Base-by-base conservation (phyloP, 2,329 filamentous ascomycete genomes). In the Paracamarosporium sp. region DNA sequence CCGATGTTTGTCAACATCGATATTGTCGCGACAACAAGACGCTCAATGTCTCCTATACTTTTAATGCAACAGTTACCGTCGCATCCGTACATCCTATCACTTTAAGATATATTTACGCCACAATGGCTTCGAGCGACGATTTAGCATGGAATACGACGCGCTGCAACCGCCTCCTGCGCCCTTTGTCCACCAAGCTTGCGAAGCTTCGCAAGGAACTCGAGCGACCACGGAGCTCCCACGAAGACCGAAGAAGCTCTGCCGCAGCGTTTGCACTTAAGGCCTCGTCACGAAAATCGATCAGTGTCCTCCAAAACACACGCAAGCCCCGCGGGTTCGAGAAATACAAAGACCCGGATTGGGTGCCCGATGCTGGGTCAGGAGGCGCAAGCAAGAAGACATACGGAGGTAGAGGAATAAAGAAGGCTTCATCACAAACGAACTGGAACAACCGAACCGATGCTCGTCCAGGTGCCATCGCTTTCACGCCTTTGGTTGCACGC, bases 101-200 rank as follows among this genome's bases (percentile, higher is more conserved):
- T 65, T 36, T 40, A 13, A 35, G 50, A 57, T 43, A 68, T 65
- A 69, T 24, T 50, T 68, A 70, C 48, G 38, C 54, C 36, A 61
- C 36, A 46, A 74, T 74, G 72, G 61, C 70, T 56, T 59, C 60
- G 22, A 70, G 70, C 58, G 72, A 72, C 57, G 65, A 67, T 30
- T 59, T 75, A 22, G 72, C 76, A 45, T 80, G 78, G 78, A 80
- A 76, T 7, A 76, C 77, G 15, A 71, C 76, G 44, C 75, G 78
- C 38, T 80, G 78, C 64, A 78, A 78, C 56, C 74, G 78, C 50
- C 67, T 80, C 4, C 70, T 80, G 0, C 72, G 78, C 40, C 78
- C 78, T 13, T 71, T 80, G 12, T 74, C 76, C 15, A 77, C 76
- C 13, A 75, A 78, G 59, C 72, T 80, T 45, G 64, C 69, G 27